phyloP scores from a whole-genome alignment of 1,139 yeast genomes.

The Kodamaea derodonti region DNA sequence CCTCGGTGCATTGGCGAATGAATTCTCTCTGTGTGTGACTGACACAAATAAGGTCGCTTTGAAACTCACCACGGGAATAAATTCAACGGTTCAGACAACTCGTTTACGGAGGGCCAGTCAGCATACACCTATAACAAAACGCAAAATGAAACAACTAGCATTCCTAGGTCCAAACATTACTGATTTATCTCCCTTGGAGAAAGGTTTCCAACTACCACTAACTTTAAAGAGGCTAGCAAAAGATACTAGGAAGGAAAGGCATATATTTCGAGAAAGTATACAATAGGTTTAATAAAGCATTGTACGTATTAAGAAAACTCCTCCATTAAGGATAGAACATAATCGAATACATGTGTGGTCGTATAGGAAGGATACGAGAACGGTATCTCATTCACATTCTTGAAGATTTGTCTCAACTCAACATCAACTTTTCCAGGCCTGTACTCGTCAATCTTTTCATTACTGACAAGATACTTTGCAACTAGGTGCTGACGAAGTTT shows the following conservation, averaged over 20 bases:
- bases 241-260: constrained; percentile 4
- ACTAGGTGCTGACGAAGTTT: constrained; percentile 19
- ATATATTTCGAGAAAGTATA: constrained; percentile 1
- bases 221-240: constrained; percentile 4
- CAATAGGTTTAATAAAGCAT: background rate
- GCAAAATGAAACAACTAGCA: background rate
- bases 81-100: background rate
- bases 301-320: constrained; percentile 7
- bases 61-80: background rate
- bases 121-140: background rate
- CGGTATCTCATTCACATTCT: constrained; percentile 9
- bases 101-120: background rate
- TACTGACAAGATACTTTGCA: constrained; percentile 19
- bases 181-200: background rate
- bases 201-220: constrained; percentile 4
- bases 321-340: constrained; percentile 10
- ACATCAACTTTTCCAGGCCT: constrained; percentile 22
- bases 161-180: background rate
- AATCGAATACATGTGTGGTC: constrained; percentile 6
- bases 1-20: background rate
- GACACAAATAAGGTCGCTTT: background rate
- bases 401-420: constrained; percentile 24
- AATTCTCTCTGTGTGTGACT: background rate
- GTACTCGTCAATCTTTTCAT: constrained; percentile 20
- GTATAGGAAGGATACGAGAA: constrained; percentile 5